Percentiles rank a stretch among this genome's conserved stretches.
Evolutionary conservation across 768 basidiomycete species (phyloP).

Genomic region (Tulasnella sp.): DNA sequence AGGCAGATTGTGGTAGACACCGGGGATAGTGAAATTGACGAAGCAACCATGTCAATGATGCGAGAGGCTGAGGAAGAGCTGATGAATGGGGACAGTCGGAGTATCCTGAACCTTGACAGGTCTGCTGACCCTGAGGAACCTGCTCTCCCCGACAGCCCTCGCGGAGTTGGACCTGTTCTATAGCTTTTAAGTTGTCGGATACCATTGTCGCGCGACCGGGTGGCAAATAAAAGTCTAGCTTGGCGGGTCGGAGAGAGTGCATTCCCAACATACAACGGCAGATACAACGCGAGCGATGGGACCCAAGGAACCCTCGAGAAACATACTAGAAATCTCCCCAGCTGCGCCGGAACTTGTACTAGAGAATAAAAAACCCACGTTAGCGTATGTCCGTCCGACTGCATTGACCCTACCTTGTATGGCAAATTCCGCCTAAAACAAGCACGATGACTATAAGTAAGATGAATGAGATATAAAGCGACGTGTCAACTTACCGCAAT

Average conservation of each 20-base stretch:
- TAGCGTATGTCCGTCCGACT: background rate
- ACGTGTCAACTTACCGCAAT: conserved; percentile 50
- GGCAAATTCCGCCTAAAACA: conserved; percentile 65
- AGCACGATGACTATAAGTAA: background rate
- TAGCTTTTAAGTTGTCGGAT: background rate
- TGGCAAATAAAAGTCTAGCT: background rate
- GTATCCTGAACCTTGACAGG: background rate
- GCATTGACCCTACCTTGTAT: conserved; percentile 61
- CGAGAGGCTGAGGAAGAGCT: conserved; percentile 8
- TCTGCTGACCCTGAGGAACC: background rate
- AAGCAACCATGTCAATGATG: background rate
- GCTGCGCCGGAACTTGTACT: conserved; percentile 86
- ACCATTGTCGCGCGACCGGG: background rate
- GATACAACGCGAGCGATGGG: background rate
- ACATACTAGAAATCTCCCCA: conserved; percentile 75
- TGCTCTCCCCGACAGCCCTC: background rate
- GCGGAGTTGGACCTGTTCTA: background rate
- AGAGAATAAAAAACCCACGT: conserved; percentile 29
- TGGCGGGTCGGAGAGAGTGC: background rate
- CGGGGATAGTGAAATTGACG: background rate
- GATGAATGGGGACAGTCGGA: conserved; percentile 4
- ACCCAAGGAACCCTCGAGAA: background rate
- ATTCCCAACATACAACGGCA: background rate
- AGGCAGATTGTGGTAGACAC: background rate
- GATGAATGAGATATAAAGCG: background rate